Percentiles rank a stretch among this genome's conserved stretches.
Evolutionary conservation across 1,284 basidiomycete species (phyloP).

Genomic region (Ceratobasidium sp.): DNA sequence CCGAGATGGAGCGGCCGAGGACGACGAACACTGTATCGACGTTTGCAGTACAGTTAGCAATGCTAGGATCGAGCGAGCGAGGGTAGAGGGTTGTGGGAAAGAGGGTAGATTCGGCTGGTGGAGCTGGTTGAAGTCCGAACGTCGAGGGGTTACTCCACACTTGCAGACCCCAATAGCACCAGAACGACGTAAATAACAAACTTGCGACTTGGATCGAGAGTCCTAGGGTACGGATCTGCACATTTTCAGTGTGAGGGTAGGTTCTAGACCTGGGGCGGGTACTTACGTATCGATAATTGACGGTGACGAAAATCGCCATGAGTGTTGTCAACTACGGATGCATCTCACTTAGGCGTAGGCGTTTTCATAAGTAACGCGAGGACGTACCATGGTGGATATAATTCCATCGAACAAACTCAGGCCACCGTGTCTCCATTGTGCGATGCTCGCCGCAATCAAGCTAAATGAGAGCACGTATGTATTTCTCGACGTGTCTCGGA

Average conservation of each 20-base stretch:
- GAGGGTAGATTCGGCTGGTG: not conserved
- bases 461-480: conserved; percentile 21
- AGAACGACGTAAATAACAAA: conserved; percentile 8
- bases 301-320: conserved; percentile 17
- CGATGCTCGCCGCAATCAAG: conserved; percentile 9
- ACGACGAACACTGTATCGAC: conserved; percentile 20
- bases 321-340: conserved; percentile 15
- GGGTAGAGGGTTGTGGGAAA: not conserved
- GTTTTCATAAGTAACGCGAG: no score
- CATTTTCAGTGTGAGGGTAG: no score
- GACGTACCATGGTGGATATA: conserved; percentile 26
- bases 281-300: conserved; percentile 38
- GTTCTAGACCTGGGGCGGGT: not conserved
- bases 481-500: conserved; percentile 21
- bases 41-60: conserved; percentile 25
- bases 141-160: conserved; percentile 11
- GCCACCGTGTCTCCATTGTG: conserved; percentile 32
- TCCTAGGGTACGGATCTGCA: conserved; percentile 27
- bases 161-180: conserved; percentile 38
- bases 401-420: conserved; percentile 33
- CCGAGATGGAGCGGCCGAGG: conserved; percentile 19
- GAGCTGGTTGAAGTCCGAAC: conserved; percentile 18
- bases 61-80: not conserved
- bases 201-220: conserved; percentile 20
- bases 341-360: not conserved